Base-by-base conservation (phyloP, 805 yeast genomes). In the Cyberlindnera lachancei region DNA sequence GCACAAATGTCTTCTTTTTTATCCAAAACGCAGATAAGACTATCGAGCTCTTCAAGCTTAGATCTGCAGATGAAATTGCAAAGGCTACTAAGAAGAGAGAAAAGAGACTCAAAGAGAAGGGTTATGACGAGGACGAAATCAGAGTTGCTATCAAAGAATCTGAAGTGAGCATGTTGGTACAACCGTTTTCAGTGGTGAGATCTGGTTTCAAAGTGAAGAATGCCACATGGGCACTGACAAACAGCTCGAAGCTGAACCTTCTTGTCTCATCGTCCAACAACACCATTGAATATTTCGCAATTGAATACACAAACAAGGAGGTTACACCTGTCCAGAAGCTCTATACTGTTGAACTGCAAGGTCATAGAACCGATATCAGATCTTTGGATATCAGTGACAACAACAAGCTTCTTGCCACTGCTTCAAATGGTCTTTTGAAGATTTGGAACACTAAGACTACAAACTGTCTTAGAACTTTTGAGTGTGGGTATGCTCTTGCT, bases 311-410 rank as follows among this genome's bases (percentile, higher is more conserved):
- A 23, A 58, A 60, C 23, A 70, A 70, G 39, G 79, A 79, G 38
- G 66, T 68, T 23, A 59, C 68, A 0, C 48, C 61, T 4, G 57
- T 77, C 1, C 58, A 54, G 4, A 76, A 70, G 42, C 59, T 66
- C 27, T 72, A 72, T 46, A 57, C 77, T 3, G 64, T 92, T 15
- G 95, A 87, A 30, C 57, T 75, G 25, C 69, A 73, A 33, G 99
- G 98, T 15, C 96, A 88, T 56, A 74, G 96, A 53, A 75, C 86
- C 3, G 99, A 92, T 56, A 69, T 90, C 18, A 70, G 98, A 47
- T 70, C 94, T 5, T 63, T 85, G 51, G 88, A 86, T 44, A 66
- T 92, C 22, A 81, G 94, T 35, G 73, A 76, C 34, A 96, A 90
- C 59, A 75, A 79, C 53, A 75, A 75, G 52, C 61, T 92, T 36